A percentile compares a stretch with the other conserved stretches of the same genome.
Evolutionary conservation across 306 rosid genomes (phyloP).

Genomic region (Vigna hirtella): DNA sequence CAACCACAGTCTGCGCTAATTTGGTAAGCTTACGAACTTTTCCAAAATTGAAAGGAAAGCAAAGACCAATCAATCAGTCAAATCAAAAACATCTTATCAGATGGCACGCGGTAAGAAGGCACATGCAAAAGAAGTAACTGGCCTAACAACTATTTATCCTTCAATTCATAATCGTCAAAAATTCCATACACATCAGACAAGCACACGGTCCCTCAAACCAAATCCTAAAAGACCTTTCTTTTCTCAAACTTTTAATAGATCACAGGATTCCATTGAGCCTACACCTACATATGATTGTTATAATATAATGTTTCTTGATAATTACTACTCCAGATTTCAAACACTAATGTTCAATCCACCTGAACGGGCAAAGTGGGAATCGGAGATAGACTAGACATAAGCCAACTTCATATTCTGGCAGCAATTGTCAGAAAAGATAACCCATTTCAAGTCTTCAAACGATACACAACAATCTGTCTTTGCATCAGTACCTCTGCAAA

Average conservation of each 20-base stretch:
- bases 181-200: constrained; percentile 40
- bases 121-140: constrained; percentile 44
- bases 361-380: constrained; percentile 23
- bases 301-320: constrained; percentile 1
- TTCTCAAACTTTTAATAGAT: constrained; percentile 28
- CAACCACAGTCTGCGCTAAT: constrained; percentile 57
- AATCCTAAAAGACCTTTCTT: constrained; percentile 29
- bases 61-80: constrained; percentile 48
- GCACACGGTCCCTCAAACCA: constrained; percentile 33
- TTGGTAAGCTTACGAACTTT: constrained; percentile 50
- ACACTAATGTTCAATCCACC: constrained; percentile 34
- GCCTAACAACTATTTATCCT: constrained; percentile 41
- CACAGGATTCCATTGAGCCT: background rate
- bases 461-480: constrained; percentile 43
- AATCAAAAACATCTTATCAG: constrained; percentile 45
- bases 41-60: constrained; percentile 46
- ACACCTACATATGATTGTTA: background rate
- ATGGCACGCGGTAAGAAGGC: constrained; percentile 39
- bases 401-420: constrained; percentile 43
- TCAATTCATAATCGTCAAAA: constrained; percentile 38
- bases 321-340: constrained; percentile 33
- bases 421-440: constrained; percentile 47
- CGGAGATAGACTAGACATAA: constrained; percentile 30
- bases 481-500: constrained; percentile 38
- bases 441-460: constrained; percentile 30